These are phyloP conservation scores for Crithidia fasciculata DNA, from an alignment of 208 protist genomes.

Conservation along the genomic window DNA sequence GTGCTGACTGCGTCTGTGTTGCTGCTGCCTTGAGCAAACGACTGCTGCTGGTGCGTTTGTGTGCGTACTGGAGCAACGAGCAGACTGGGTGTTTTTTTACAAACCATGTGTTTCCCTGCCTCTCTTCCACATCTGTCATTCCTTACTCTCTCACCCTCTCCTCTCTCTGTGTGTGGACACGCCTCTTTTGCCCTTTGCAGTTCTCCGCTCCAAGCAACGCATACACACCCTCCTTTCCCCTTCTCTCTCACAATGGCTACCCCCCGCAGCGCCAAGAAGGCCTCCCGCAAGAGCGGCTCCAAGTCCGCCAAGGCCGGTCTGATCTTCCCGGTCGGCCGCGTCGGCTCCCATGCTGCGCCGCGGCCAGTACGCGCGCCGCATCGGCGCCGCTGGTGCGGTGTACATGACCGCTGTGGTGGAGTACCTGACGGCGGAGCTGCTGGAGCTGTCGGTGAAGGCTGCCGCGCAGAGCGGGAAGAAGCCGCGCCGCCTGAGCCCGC, in stretches of 20 bases:
- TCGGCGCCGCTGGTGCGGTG: constrained; percentile 97
- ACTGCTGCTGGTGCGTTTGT: too few species aligned
- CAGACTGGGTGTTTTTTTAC: too few species aligned
- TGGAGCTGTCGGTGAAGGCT: constrained; percentile 87
- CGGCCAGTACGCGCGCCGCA: constrained; percentile 96
- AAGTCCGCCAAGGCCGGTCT: constrained; percentile 97
- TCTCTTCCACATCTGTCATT: not conserved
- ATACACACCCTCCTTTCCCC: not conserved
- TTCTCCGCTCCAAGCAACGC: not conserved
- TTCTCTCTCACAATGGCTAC: constrained; percentile 52
- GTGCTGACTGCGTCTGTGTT: too few species aligned
- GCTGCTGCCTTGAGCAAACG: too few species aligned
- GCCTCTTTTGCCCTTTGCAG: not conserved
- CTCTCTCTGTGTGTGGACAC: not conserved
- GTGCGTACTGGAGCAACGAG: too few species aligned
- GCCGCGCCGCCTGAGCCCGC: constrained; percentile 70
- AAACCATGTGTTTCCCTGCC: too few species aligned
- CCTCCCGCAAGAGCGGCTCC: constrained; percentile 73
- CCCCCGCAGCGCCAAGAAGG: constrained; percentile 77
- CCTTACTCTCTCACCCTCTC: not conserved
- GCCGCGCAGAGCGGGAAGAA: constrained; percentile 71
- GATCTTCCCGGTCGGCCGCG: constrained; percentile 98
- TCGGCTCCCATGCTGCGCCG: constrained; percentile 96
- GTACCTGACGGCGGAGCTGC: constrained; percentile 94
- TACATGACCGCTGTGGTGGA: constrained; percentile 99